Base-by-base conservation (phyloP, 2,329 filamentous ascomycete genomes). In the Fusarium gaditjirri region DNA sequence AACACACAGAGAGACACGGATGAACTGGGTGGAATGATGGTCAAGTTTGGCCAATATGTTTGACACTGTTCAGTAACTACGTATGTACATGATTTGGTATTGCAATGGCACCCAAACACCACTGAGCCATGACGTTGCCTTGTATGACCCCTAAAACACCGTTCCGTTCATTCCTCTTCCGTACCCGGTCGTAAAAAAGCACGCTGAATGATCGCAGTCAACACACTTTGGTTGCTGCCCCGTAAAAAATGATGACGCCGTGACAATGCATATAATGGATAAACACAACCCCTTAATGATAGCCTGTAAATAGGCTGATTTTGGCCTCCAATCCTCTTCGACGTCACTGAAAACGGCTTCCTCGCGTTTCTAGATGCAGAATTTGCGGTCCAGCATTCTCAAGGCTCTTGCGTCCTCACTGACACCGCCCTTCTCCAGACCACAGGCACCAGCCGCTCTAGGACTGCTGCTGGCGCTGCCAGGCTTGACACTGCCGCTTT, bases 361-460 rank as follows among this genome's bases (percentile, higher is more conserved):
- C 25, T 46, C 62, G 33, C 56, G 29, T 29, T 46, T 60, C 59
- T 73, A 81, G 43, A 81, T 78, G 73, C 80, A 81, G 74, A 89
- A 88, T 74, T 88, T 88, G 71, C 86, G 84, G 79, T 94, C 89
- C 54, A 94, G 82, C 77, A 92, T 90, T 70, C 89, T 86, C 49
- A 93, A 80, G 4, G 90, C 91, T 72, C 90, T 85, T 68, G 86
- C 87, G 72, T 93, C 92, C 78, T 93, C 91, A 23, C 86, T 83
- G 53, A 88, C 89, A 9, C 85, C 87, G 31, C 76, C 74, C 65
- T 80, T 79, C 53, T 82, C 80, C 13, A 78, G 59, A 9, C 73
- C 71, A 23, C 74, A 76, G 21, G 76, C 56, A 27, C 68, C 77
- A 39, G 65, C 75, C 25, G 75, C 65, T 55, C 80, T 78, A 11